A percentile compares a stretch with the other conserved stretches of the same genome.
phyloP scores from a whole-genome alignment of 1,284 basidiomycete genomes.

The Schizophyllum commune region DNA sequence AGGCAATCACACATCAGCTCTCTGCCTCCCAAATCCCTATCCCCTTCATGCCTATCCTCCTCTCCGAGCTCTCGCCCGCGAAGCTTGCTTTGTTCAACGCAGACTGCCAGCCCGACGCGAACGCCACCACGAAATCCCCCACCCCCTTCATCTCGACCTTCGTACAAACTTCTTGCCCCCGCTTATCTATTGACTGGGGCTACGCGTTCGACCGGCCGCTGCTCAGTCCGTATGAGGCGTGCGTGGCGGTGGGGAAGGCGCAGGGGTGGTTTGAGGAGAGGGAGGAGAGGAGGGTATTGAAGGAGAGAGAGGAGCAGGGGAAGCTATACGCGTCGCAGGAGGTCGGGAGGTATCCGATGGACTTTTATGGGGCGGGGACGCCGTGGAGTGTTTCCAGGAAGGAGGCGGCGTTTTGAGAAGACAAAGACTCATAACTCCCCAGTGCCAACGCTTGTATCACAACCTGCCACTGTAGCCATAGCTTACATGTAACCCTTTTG shows the following conservation, averaged over 20 bases:
- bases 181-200: conserved; percentile 97
- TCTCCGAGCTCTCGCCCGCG: conserved; percentile 93
- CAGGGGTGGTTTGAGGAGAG: conserved; percentile 47
- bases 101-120: no score
- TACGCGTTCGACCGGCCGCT: conserved; percentile 90
- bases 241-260: conserved; percentile 74
- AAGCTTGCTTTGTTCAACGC: conserved; percentile 81
- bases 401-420: conserved; percentile 25
- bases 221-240: conserved; percentile 91
- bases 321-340: conserved; percentile 6
- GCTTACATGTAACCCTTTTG: no score
- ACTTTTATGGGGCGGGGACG: conserved; percentile 84
- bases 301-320: conserved; percentile 17
- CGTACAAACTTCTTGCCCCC: conserved; percentile 93
- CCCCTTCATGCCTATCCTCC: conserved; percentile 82
- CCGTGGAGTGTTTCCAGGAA: conserved; percentile 60
- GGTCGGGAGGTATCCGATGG: conserved; percentile 76
- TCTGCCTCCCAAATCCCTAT: conserved; percentile 43
- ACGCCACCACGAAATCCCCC: no score
- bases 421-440: no score
- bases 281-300: conserved; percentile 19
- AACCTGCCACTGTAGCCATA: no score
- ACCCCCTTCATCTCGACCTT: conserved; percentile 71
- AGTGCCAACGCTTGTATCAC: no score
- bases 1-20: conserved; percentile 72